Base-by-base conservation (phyloP, 129 eudicot genomes). In the Centaurea solstitialis region DNA sequence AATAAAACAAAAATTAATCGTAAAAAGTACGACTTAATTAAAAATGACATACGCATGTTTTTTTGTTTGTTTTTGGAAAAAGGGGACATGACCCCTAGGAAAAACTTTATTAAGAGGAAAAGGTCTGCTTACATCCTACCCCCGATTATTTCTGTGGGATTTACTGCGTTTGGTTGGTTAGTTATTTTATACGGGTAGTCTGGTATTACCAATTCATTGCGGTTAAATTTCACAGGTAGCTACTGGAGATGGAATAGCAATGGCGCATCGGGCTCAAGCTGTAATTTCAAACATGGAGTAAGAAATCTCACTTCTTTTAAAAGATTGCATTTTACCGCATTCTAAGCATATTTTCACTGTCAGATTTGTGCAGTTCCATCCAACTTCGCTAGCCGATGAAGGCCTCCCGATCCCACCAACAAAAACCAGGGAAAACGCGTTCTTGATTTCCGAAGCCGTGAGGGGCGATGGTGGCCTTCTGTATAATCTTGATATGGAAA, bases 311-410 rank as follows among this genome's bases (percentile, higher is more conserved):
- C 2, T 21, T 77, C 9, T 69, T 50, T 18, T 40, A 15, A 1
- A 3, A 33, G 24, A n/a, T 22, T 13, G 62, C 47, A 41, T 78
- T 40, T 3, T 74, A n/a, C 28, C 28, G 13, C 7, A 68, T 71
- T 68, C 71, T 83, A 38, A 37, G 7, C 65, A 20, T 78, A 74
- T 11, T 73, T 75, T 30, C 81, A 1, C 74, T 22, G 28, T 79
- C 86, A 96, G 99, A 87, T 96, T 96, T 86, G 99, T 96, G 81
- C 99, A 96, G 78, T 96, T 96, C 85, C 99, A 96, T 83, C 99
- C 99, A 53, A 96, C 99, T 20, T 98, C 99, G 77, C 77, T 96
- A 39, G 99, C 99, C 41, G 98, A 96, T 62, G 95, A 85, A 84
- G 99, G 98, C 17, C 98, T 96, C 83, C 98, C 98, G 0, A 70